Percentiles rank a stretch among this genome's conserved stretches.
Conservation (phyloP, 176 grass and related monocot genomes). For the Zea luxurians region DNA sequence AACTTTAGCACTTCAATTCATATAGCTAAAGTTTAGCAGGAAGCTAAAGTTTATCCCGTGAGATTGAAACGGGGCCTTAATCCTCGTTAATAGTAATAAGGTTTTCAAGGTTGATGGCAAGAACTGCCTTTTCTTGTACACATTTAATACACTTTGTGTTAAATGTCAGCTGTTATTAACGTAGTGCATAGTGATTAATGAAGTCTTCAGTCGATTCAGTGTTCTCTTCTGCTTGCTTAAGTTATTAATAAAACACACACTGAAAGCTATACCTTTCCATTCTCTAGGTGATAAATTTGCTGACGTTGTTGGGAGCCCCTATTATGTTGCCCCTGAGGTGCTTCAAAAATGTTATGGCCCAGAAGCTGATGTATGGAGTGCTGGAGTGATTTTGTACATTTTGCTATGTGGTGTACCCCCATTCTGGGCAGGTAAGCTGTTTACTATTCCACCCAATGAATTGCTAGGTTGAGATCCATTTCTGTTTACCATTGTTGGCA, state of each 20-base stretch:
- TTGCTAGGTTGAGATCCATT: slow-evolving; percentile 12
- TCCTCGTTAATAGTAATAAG: neutral
- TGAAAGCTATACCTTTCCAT: slow-evolving; percentile 11
- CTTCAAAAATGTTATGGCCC: slow-evolving; percentile 85
- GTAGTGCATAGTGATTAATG: slow-evolving; percentile 4
- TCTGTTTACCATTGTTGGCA: slow-evolving; percentile 3
- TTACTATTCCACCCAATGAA: slow-evolving; percentile 28
- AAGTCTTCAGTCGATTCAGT: slow-evolving; percentile 29
- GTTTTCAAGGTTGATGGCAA: neutral
- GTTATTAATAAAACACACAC: neutral
- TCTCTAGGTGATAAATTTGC: slow-evolving; percentile 76
- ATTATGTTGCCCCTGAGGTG: slow-evolving; percentile 98
- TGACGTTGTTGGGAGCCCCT: slow-evolving; percentile 95
- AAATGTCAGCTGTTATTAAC: neutral
- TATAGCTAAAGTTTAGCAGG: too few species aligned
- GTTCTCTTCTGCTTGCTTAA: slow-evolving; percentile 31
- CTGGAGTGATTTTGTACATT: slow-evolving; percentile 97
- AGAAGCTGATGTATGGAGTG: slow-evolving; percentile 99
- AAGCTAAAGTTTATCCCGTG: too few species aligned
- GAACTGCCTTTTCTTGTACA: neutral
- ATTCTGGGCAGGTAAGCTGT: slow-evolving; percentile 84
- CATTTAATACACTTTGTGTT: slow-evolving; percentile 12
- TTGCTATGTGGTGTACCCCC: slow-evolving; percentile 93
- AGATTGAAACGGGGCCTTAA: too few species aligned
- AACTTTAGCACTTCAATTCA: too few species aligned